These are phyloP conservation scores for Coelastrella sp. DNA, from an alignment of 139 green algal genomes.

Conservation along the genomic window DNA sequence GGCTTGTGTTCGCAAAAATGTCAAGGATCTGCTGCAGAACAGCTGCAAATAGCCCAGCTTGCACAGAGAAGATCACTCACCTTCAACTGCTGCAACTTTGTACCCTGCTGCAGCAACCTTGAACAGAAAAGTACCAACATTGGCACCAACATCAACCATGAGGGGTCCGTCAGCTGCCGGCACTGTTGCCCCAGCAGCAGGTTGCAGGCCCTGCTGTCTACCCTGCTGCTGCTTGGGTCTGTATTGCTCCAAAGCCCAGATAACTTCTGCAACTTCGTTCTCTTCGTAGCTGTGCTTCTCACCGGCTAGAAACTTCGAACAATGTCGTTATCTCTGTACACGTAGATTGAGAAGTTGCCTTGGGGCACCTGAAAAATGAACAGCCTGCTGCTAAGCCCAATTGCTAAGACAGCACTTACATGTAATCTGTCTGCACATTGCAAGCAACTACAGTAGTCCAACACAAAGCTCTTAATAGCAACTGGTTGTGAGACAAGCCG, in stretches of 20 bases:
- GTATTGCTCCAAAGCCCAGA: slow-evolving; percentile 23
- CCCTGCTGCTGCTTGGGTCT: not conserved
- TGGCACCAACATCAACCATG: slow-evolving; percentile 49
- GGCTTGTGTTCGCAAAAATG: too few relatives aligned
- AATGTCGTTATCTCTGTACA: not conserved
- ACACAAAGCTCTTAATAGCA: too few relatives aligned
- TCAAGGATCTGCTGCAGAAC: too few relatives aligned
- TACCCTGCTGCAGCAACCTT: slow-evolving; percentile 31
- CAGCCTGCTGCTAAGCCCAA: too few relatives aligned
- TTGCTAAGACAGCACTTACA: not conserved
- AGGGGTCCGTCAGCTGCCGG: not conserved
- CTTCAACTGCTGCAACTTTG: slow-evolving; percentile 45
- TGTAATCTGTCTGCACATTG: not conserved
- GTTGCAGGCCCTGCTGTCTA: not conserved
- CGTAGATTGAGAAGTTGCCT: not conserved
- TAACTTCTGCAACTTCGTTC: not conserved
- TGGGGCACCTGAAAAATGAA: not conserved
- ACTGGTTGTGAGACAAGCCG: not conserved
- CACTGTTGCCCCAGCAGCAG: not conserved
- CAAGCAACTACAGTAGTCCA: not conserved
- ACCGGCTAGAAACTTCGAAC: not conserved
- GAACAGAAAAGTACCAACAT: slow-evolving; percentile 49
- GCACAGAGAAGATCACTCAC: not conserved
- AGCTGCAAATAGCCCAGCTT: not conserved
- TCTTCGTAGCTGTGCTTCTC: not conserved